Percentiles rank a stretch among this genome's conserved stretches.
These are phyloP conservation scores for Thelephora ganbajun DNA, from an alignment of 768 basidiomycete species.

Conservation along the genomic window DNA sequence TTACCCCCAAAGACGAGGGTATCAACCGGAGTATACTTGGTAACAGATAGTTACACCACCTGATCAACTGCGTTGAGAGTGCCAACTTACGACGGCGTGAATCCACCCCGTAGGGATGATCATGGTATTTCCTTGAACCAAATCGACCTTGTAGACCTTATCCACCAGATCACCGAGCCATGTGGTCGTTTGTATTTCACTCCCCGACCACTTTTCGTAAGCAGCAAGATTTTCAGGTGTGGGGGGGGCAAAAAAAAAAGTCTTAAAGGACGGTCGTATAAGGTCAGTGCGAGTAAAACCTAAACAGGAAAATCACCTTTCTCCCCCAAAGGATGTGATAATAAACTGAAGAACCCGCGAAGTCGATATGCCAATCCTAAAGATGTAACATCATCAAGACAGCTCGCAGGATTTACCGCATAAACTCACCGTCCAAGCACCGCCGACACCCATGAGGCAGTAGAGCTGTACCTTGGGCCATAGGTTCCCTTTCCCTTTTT, in stretches of 20 bases:
- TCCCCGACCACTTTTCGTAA: constrained; percentile 91
- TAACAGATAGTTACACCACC: constrained; percentile 1
- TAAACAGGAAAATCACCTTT: constrained; percentile 39
- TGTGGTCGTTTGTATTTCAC: constrained; percentile 70
- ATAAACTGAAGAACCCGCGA: constrained; percentile 95
- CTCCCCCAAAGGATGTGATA: constrained; percentile 83
- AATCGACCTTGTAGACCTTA: constrained; percentile 75
- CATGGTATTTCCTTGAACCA: constrained; percentile 74
- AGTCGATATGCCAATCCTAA: constrained; percentile 97
- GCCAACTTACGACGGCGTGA: constrained; percentile 75
- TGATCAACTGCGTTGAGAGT: background rate
- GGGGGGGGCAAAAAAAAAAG: constrained; percentile 92
- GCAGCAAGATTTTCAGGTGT: constrained; percentile 75
- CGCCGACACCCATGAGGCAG: constrained; percentile 90
- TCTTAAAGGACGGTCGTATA: constrained; percentile 25
- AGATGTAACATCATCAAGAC: background rate
- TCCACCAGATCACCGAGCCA: constrained; percentile 94
- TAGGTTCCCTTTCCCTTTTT: constrained; percentile 49
- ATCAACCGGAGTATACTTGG: constrained; percentile 79
- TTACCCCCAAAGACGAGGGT: constrained; percentile 96
- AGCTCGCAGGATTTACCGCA: background rate
- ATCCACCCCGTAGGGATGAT: constrained; percentile 97
- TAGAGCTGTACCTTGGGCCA: constrained; percentile 95
- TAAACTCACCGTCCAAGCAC: constrained; percentile 79
- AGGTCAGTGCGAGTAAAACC: background rate